Percentiles rank a stretch among this genome's conserved stretches.
Conservation (phyloP, 129 eudicot genomes). For the Flaveria robusta region DNA sequence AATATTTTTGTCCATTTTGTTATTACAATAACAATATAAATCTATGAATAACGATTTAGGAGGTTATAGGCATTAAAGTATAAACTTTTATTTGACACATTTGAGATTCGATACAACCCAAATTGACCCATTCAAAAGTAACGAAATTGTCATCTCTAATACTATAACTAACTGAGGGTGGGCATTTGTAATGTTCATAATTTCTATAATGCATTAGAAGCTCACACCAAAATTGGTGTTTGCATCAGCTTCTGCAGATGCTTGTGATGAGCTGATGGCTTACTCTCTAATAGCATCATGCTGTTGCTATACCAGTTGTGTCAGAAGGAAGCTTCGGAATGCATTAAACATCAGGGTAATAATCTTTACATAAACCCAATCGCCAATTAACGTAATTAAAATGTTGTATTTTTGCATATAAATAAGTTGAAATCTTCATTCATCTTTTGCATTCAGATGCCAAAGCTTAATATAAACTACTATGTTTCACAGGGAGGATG, state of each 20-base stretch:
- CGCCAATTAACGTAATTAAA: not conserved
- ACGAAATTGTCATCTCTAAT: not conserved
- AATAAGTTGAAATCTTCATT: not conserved
- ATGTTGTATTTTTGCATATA: not conserved
- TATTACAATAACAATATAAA: not conserved
- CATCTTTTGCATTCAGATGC: not conserved
- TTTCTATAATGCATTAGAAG: slow-evolving; percentile 10
- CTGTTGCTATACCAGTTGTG: slow-evolving; percentile 91
- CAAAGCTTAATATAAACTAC: slow-evolving; percentile 6
- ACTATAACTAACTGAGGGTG: not conserved
- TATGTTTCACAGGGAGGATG: slow-evolving; percentile 54
- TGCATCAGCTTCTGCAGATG: slow-evolving; percentile 75
- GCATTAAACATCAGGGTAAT: slow-evolving; percentile 70
- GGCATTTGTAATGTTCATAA: not conserved
- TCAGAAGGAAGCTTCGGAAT: slow-evolving; percentile 74
- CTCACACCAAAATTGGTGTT: slow-evolving; percentile 28
- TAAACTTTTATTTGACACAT: not conserved
- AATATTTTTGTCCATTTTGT: not conserved
- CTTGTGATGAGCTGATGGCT: slow-evolving; percentile 74
- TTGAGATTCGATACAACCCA: not conserved
- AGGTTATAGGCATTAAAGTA: not conserved
- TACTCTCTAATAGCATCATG: slow-evolving; percentile 82
- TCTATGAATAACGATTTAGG: not conserved
- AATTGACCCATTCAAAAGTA: not conserved
- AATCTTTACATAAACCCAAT: not conserved